phyloP scores from a whole-genome alignment of 257 asterid species.

The Paraleonurus japonicus region DNA sequence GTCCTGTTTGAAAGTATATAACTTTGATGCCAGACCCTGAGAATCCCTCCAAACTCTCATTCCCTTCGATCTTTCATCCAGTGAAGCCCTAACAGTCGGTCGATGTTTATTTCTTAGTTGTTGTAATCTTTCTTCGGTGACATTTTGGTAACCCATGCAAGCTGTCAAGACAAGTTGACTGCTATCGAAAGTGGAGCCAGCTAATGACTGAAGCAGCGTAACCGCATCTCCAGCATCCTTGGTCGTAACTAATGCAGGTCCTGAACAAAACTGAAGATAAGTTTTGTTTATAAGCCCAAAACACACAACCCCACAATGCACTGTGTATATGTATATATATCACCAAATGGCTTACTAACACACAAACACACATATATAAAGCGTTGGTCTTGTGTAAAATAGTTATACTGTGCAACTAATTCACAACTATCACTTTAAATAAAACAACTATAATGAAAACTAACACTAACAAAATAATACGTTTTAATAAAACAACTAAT shows the following conservation, averaged over 20 bases:
- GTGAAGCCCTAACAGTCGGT: slow-evolving; percentile 70
- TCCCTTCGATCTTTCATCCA: slow-evolving; percentile 84
- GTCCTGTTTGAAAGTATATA: slow-evolving; percentile 64
- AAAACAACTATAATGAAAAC: too few species aligned
- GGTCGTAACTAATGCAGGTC: slow-evolving; percentile 94
- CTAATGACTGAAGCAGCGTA: slow-evolving; percentile 89
- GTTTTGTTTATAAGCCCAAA: slow-evolving; percentile 34
- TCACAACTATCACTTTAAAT: too few species aligned
- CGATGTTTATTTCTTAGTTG: slow-evolving; percentile 83
- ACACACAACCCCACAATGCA: background rate
- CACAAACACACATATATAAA: background rate
- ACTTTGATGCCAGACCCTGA: slow-evolving; percentile 72
- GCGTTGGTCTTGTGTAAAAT: too few species aligned
- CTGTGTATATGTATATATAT: background rate
- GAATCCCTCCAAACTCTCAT: slow-evolving; percentile 71
- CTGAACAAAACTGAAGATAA: slow-evolving; percentile 59
- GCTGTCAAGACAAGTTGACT: slow-evolving; percentile 98
- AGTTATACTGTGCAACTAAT: too few species aligned
- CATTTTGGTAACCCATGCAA: slow-evolving; percentile 93
- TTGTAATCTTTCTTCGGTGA: slow-evolving; percentile 66
- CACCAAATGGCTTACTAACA: background rate
- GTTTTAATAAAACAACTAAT: too few species aligned
- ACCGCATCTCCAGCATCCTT: slow-evolving; percentile 99
- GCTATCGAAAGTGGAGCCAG: slow-evolving; percentile 97
- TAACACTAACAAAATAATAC: too few species aligned